Base-by-base conservation (phyloP, 1,139 yeast species). In the Yamadazyma jaroonii region DNA sequence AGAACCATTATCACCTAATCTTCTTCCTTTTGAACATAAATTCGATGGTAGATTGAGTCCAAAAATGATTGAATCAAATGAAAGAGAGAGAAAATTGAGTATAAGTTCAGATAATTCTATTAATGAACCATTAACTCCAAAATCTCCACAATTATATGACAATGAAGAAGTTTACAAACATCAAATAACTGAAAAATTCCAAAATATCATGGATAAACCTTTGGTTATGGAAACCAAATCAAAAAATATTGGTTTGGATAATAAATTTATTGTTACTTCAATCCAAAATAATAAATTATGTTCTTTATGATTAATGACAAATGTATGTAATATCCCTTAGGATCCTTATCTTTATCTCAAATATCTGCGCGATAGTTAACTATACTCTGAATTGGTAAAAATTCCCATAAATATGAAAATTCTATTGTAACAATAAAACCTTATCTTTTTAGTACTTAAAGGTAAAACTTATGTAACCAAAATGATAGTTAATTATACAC, bases 211-310 rank as follows among this genome's bases (percentile, higher is more conserved):
- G 20, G 27, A n/a, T 3, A n/a, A 25, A 25, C 11, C 11, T n/a
- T n/a, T 10, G 12, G 12, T 10, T 6, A 25, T n/a, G 4, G 11
- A n/a, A 10, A 12, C 9, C 11, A 23, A 23, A 23, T 23, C 11
- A 9, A 15, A n/a, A 9, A 11, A 28, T 11, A 6, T 6, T 11
- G 11, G 10, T 5, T 9, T 20, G 11, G 29, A 24, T 5, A 25
- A 22, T 21, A 10, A 27, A 15, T 33, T 33, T 28, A 43, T 48
- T 9, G 39, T 46, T 6, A 47, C 51, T 1, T 42, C 50, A 10
- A 35, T 48, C 17, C 37, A 41, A 23, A 36, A 44, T 10, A 30
- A 44, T 29, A 40, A 37, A 25, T 35, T 46, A 32, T 38, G 45
- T 23, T 38, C 43, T 25, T 31, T 37, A 36, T 36, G 34, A 36